Base-by-base conservation (phyloP, 441 rosid genomes). In the Populus tomentosa region DNA sequence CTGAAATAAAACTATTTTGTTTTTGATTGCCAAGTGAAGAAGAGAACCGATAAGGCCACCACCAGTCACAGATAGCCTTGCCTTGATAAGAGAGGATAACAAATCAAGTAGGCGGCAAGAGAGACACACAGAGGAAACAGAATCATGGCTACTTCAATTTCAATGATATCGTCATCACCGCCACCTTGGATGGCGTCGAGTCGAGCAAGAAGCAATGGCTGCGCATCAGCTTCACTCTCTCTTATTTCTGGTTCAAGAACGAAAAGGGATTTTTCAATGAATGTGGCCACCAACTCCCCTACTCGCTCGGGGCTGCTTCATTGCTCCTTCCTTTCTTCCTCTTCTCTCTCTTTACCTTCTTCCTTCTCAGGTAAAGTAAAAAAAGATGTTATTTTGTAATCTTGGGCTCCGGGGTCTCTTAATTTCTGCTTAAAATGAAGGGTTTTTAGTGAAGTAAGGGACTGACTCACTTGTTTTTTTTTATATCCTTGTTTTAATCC, bases 161-260 rank as follows among this genome's bases (percentile, higher is more conserved):
- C 92, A 13, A 23, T 65, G 33, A 65, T 30, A 65, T 30, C 32
- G 32, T 30, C 32, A 3, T 5, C 80, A 30, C 23, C 74, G 53
- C 38, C 83, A 73, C 79, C 85, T 8, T 53, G 61, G 61, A 53
- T 53, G 61, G 61, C 76, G 6, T 62, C 85, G 1, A 42, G 23
- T 11, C 72, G 72, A 76, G 36, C 73, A 70, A 3, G 38, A 21
- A 28, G 82, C 42, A 18, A 73, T 59, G 70, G 84, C 11, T n/a
- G 75, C 33, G 84, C 91, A n/a, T 85, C 89, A 0, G 94, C 98
- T 74, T 87, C 94, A 59, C 83, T 90, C 70, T 76, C 86, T 81
- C 87, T 88, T 6, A 79, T 64, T 73, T n/a, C 81, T 3, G 87
- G 87, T 64, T 79, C 85, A 24, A 74, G 81, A 33, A 79, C 82